phyloP scores from a whole-genome alignment of 306 rosid species.

The Prunus dulcis region DNA sequence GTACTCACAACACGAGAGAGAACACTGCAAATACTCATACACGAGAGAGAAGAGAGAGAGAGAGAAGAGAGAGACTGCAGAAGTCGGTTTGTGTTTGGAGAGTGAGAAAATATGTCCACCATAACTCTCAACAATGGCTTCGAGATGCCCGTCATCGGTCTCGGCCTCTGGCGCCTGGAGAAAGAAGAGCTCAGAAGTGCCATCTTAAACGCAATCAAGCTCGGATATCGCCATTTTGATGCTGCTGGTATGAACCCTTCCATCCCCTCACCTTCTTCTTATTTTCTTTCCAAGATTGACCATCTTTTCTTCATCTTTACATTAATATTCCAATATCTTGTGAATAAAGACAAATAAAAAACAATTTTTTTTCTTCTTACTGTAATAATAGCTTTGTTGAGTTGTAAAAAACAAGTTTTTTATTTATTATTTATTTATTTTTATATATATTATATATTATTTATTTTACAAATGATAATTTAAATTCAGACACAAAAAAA shows the following conservation, averaged over 20 bases:
- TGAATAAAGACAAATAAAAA: too few species aligned
- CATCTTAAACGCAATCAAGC: conserved; percentile 52
- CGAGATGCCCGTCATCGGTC: conserved; percentile 53
- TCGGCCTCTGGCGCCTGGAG: conserved; percentile 71
- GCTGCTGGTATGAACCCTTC: conserved; percentile 50
- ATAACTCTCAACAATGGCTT: conserved; percentile 56
- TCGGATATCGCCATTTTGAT: conserved; percentile 76
- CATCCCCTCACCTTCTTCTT: neutral
- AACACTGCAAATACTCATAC: neutral
- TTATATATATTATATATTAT: too few species aligned
- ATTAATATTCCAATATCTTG: too few species aligned
- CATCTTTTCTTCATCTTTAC: neutral
- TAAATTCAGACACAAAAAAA: too few species aligned
- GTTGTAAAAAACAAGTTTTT: too few species aligned
- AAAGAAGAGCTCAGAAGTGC: conserved; percentile 42
- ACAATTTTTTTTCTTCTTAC: too few species aligned
- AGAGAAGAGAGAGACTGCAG: neutral
- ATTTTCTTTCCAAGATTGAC: neutral
- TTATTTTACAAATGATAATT: too few species aligned
- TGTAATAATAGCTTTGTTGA: too few species aligned
- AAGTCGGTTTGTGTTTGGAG: neutral
- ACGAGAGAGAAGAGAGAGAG: neutral
- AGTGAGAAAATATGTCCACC: conserved; percentile 22
- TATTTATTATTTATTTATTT: too few species aligned
- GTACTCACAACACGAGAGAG: neutral